Percentiles rank a stretch among this genome's conserved stretches.
Conservation (phyloP, 257 asterid genomes). For the Parsonsia alboflavescens region DNA sequence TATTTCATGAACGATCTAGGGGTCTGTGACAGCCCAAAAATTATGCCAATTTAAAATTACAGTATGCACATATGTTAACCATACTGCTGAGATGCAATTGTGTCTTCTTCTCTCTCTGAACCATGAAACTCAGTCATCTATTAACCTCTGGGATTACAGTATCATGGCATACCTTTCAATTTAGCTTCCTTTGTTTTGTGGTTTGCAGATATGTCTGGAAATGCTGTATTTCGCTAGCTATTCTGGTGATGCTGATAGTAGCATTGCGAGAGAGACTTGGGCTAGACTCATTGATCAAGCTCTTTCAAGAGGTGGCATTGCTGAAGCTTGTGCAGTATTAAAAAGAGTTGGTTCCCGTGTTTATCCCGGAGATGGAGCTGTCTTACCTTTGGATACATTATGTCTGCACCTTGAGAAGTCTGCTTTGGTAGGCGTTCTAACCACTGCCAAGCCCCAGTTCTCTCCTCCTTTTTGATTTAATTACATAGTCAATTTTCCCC, state of each 20-base stretch:
- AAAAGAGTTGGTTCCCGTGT: constrained; percentile 80
- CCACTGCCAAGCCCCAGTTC: background rate
- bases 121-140: background rate
- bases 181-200: constrained; percentile 12
- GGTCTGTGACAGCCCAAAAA: background rate
- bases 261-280: constrained; percentile 90
- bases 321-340: constrained; percentile 86
- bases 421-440: constrained; percentile 38
- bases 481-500: background rate
- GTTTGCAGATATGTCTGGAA: constrained; percentile 73
- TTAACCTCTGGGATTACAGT: background rate
- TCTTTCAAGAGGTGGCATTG: constrained; percentile 83
- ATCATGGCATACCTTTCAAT: background rate
- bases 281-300: constrained; percentile 94
- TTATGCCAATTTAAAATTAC: background rate
- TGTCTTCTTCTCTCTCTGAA: background rate
- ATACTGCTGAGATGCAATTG: background rate
- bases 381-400: constrained; percentile 77
- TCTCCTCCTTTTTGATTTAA: background rate
- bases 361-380: constrained; percentile 84
- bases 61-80: background rate
- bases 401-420: constrained; percentile 94
- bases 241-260: constrained; percentile 91
- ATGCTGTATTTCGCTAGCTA: constrained; percentile 94
- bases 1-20: background rate